These are phyloP conservation scores for Dichotomocladium elegans DNA, from an alignment of 371 early-diverging fungal genomes.

Conservation along the genomic window DNA sequence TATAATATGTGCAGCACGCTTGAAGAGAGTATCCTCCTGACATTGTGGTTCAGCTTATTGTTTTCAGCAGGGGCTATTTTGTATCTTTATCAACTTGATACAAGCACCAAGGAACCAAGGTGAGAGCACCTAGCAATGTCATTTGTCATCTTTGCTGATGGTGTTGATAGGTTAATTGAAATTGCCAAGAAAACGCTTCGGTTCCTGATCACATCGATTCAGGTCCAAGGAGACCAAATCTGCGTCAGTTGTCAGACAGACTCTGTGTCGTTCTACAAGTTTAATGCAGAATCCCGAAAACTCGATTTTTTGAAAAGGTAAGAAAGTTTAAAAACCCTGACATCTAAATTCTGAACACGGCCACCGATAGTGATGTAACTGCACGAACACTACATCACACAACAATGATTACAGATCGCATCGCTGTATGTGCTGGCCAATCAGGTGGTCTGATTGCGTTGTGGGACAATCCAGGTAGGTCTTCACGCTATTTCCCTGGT, in stretches of 20 bases:
- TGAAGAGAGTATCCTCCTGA: not conserved
- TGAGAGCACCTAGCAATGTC: no score
- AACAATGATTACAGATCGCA: slow-evolving; percentile 12
- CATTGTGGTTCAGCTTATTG: slow-evolving; percentile 17
- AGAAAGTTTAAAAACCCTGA: not conserved
- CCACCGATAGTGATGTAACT: slow-evolving; percentile 20
- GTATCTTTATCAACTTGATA: slow-evolving; percentile 29
- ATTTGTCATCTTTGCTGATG: no score
- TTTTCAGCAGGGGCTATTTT: slow-evolving; percentile 30
- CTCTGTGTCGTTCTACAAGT: slow-evolving; percentile 32
- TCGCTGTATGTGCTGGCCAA: slow-evolving; percentile 22
- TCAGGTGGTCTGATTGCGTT: slow-evolving; percentile 32
- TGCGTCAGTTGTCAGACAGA: slow-evolving; percentile 33
- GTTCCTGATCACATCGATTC: slow-evolving; percentile 31
- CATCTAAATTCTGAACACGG: not conserved
- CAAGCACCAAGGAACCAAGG: not conserved
- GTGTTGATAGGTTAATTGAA: slow-evolving; percentile 20
- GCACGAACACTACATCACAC: slow-evolving; percentile 27
- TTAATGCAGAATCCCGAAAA: slow-evolving; percentile 11
- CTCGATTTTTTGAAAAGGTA: slow-evolving; percentile 34
- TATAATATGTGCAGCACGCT: not conserved
- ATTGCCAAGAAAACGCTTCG: slow-evolving; percentile 22
- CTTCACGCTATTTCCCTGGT: no score
- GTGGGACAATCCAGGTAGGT: slow-evolving; percentile 20
- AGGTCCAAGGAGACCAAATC: slow-evolving; percentile 20